Evolutionary conservation across 1,139 yeast genomes (phyloP).

Genomic region (Nakaseomyces nivariensis): DNA sequence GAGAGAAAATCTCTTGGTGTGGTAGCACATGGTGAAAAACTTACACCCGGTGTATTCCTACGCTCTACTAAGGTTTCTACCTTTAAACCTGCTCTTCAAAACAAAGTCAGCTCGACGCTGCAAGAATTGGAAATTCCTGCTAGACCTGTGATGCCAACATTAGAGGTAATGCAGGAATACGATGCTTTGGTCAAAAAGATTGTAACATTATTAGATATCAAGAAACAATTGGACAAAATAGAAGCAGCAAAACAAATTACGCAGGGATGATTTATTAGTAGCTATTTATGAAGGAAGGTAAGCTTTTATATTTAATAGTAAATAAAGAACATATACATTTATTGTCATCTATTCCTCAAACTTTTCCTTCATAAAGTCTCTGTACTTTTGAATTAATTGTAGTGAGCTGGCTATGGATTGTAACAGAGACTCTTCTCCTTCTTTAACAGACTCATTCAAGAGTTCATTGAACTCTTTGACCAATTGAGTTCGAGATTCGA

Average conservation of each 20-base stretch:
- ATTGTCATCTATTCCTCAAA: background rate
- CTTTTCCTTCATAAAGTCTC: background rate
- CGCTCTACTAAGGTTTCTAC: slow-evolving; percentile 60
- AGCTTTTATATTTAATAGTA: no score
- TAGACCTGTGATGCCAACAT: slow-evolving; percentile 84
- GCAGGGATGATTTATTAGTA: slow-evolving; percentile 22
- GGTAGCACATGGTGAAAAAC: slow-evolving; percentile 67
- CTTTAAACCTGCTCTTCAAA: slow-evolving; percentile 62
- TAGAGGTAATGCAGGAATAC: slow-evolving; percentile 65
- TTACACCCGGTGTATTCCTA: slow-evolving; percentile 52
- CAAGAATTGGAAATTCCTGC: slow-evolving; percentile 70
- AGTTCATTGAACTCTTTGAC: background rate
- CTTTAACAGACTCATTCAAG: background rate
- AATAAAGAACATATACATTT: background rate
- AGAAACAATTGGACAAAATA: slow-evolving; percentile 77
- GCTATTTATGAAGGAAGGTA: no score
- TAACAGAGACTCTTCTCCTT: background rate
- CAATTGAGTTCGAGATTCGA: background rate
- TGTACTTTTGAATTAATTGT: background rate
- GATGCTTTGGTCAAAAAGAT: slow-evolving; percentile 69
- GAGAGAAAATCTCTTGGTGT: slow-evolving; percentile 86
- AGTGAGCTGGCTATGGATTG: background rate
- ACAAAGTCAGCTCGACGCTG: slow-evolving; percentile 60
- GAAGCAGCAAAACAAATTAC: slow-evolving; percentile 68
- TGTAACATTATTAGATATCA: slow-evolving; percentile 67